Evolutionary conservation across 1,284 basidiomycete genomes (phyloP), one percentile per base, ranked within the genome.

Genomic region (Tylopilus orsonianus): DNA sequence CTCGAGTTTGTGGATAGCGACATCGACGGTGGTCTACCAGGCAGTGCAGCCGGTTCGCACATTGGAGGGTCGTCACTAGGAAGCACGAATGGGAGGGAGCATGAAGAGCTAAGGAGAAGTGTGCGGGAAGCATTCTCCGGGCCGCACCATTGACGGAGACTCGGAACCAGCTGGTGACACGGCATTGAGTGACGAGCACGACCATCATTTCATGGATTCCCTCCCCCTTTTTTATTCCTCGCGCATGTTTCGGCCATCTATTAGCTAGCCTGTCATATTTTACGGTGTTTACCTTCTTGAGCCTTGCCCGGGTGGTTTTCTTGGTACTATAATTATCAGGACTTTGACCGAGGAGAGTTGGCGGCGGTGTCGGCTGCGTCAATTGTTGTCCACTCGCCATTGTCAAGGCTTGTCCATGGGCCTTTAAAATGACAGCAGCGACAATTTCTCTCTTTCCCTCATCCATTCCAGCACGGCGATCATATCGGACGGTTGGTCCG

Each of bases 1-100:
- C 69, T 95, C 49, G 91, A 93, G 57, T 81, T 93, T 57, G 84
- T 90, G 9, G 91, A 93, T 36, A 80, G 78, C 19, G 87, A 89
- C 2, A 27, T 62, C 36, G 86, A 87, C 29, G 75, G 75, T 5
- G 67, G 78, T 30, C 68, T 79, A 46, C 75, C 82, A 4, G 78
- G 81, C 23, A 87, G 85, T 58, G 74, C 78, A 19, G 69, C 79
- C 10, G 78, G 74, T 8, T 85, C 83, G 26, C 83, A 86, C 53
- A 73, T 81, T 54, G 81, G 80, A 30, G 79, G 82, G 40, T 83
- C 83, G 50, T 85, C 81, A 44, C 68, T 78, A 36, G 75, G 70
- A 46, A 83, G 79, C 56, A 77, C 78, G 37, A 77, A 70, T 53
- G 76, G 72, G 36, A 73, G 77, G 52, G 83, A 85, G 18, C 85